Evolutionary conservation across 441 rosid genomes (phyloP), one percentile per base, ranked within the genome.

Genomic region (Iberis amara): DNA sequence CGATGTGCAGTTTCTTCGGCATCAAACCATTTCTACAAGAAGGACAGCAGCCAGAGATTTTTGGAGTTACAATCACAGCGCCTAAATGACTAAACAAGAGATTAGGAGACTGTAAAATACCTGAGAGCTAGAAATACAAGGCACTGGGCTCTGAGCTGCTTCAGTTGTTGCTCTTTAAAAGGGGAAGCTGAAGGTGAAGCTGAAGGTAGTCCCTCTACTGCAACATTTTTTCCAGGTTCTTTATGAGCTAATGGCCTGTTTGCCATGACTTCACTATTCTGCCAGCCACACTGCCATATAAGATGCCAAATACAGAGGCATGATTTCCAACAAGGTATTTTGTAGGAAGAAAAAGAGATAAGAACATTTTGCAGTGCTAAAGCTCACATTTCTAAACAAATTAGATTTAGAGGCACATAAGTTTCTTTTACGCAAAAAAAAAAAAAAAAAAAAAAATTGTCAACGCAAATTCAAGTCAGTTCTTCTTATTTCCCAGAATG

Each of bases 131-230:
- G 68, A 72, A 84, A 86, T 26, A 90, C 96, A 51, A 90, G 94
- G 77, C 97, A 90, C 70, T 90, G 97, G 23, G 97, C 98, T 68
- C 96, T 82, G 64, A 90, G 98, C 71, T 90, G 98, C 72, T 83
- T 90, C 64, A 90, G 62, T 60, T 90, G 96, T 57, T 85, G 89
- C 58, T 86, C 98, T 63, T 79, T 90, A 68, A 90, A 90, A 64
- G 83, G 92, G 77, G 77, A 60, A 75, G 79, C 79, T 68, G 81
- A 63, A 18, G 56, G 54, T 8, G 77, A 60, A 75, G 79, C 79
- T 68, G 81, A 63, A 18, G 56, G 54, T 8, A 67, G 10, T 32
- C 66, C 70, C 59, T 76, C 82, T 39, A 69, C 54, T 74, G 68
- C 70, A 45, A 76, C 66, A 77, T 76, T 70, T 64, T 79, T 84